Base-by-base conservation (phyloP, 495 filamentous ascomycete genomes). In the Bacidia rubella region DNA sequence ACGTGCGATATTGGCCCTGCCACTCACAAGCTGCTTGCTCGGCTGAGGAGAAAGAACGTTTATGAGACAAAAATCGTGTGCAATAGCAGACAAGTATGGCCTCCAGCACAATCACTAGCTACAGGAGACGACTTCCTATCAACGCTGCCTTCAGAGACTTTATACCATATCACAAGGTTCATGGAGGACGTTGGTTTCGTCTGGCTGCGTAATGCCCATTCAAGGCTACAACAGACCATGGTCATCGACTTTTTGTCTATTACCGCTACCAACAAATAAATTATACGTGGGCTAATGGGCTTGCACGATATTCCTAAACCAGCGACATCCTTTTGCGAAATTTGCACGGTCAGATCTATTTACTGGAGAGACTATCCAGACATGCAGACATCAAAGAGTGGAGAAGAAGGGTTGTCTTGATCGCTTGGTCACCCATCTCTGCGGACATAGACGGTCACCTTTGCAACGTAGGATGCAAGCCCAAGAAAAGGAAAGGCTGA, bases 271-370 rank as follows among this genome's bases (percentile, higher is more conserved):
- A n/a, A 25, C 1, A 41, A 41, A 23, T 52, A 52, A 17, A 39
- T 52, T 10, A 39, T 52, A n/a, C 49, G 49, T 23, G 49, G 35
- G 20, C 15, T 52, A 2, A 23, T 23, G 29, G 38, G 49, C 38
- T 43, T 52, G 49, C 29, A 52, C 38, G 35, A 19, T 24, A 41
- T 52, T 39, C 21, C 38, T 12, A 52, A 52, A n/a, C 49, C 49
- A 12, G 21, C 38, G 20, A 22, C 20, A 21, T 22, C 17, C 15
- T 52, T 42, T 43, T 52, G 49, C 26, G 19, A 15, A n/a, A 25
- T 3, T 12, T 52, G 49, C 26, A 52, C 49, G n/a, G n/a, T 29
- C 3, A 20, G 49, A 3, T 52, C 40, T 10, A 2, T 7, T 10
- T 47, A 47, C 45, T 47, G 45, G 45, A 20, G 24, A 26, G 20